Evolutionary conservation across 108 stramenopile species (phyloP), one percentile per base, ranked within the genome.

Genomic region (Aureococcus anophagefferens): DNA sequence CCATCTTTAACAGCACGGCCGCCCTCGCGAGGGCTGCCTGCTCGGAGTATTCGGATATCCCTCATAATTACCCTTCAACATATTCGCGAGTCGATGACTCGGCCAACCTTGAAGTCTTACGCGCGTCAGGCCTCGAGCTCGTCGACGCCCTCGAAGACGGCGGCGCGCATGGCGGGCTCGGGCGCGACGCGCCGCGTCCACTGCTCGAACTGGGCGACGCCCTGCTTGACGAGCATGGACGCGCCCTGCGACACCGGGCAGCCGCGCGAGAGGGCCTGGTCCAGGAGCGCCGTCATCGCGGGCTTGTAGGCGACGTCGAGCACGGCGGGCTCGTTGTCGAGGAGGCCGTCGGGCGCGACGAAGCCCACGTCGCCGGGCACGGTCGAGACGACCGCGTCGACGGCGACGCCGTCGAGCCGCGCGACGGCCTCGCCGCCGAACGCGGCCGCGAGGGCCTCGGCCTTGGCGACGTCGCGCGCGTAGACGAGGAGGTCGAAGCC

Each of bases 171-270:
- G 0, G 90, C 90, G 36, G 77, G 80, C 75, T 85, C 87, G 0
- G 98, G 96, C 18, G 98, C 94, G 33, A 81, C 80, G 67, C 95
- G 67, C 36, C 81, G 83, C 5, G 91, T 93, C 96, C 98, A 97
- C 45, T 94, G 74, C 77, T 96, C 91, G 73, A 95, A 95, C 74
- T 99, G 98, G 36, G 90, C 93, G 5, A 96, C 85, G 33, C 96
- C 98, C 79, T 99, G 98, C 72, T 92, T 94, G 82, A 94, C 92
- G 7, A 99, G 80, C 98, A 99, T 97, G 74, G 96, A 96, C 0
- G 94, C 94, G 18, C 98, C 98, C 46, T 96, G 87, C 0, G 96
- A 89, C 62, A 90, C 84, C 32, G 77, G 77, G 68, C 89, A 93
- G 30, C 89, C 91, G 13, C 84, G 85, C 46, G 75, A 85, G 40